Evolutionary conservation across 495 filamentous ascomycete genomes (phyloP).

Genomic region (Hypoxylon rickii): DNA sequence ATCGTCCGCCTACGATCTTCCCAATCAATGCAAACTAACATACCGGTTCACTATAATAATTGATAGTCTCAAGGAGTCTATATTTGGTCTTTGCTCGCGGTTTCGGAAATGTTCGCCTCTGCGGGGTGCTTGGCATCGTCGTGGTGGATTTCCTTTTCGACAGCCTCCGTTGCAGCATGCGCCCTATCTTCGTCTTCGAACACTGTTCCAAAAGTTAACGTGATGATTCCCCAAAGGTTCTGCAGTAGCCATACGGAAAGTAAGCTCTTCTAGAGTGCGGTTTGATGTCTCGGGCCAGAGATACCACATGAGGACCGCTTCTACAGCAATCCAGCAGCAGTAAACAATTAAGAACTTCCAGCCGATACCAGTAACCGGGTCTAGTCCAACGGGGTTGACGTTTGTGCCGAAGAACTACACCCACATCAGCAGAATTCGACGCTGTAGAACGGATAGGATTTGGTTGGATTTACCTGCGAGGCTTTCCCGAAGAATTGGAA

Average conservation of each 20-base stretch:
- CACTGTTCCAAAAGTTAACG: constrained; percentile 43
- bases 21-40: too few relatives aligned
- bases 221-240: background rate
- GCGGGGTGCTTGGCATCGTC: constrained; percentile 22
- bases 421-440: background rate
- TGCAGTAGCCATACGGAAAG: constrained; percentile 52
- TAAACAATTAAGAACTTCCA: constrained; percentile 70
- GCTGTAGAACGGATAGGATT: background rate
- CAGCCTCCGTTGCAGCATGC: constrained; percentile 50
- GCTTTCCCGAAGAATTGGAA: constrained; percentile 63
- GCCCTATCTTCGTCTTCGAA: constrained; percentile 58
- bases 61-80: background rate
- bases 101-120: constrained; percentile 19
- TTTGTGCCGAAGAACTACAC: constrained; percentile 62
- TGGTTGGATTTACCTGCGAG: constrained; percentile 35
- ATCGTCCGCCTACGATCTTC: too few relatives aligned
- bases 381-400: constrained; percentile 66
- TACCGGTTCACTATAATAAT: background rate
- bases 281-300: constrained; percentile 64
- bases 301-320: constrained; percentile 58
- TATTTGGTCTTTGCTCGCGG: constrained; percentile 21
- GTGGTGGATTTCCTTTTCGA: constrained; percentile 51
- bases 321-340: constrained; percentile 60
- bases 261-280: constrained; percentile 63
- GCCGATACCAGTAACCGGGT: constrained; percentile 47